These are phyloP conservation scores for Prosopis cineraria DNA, from an alignment of 306 rosid genomes.

Conservation along the genomic window DNA sequence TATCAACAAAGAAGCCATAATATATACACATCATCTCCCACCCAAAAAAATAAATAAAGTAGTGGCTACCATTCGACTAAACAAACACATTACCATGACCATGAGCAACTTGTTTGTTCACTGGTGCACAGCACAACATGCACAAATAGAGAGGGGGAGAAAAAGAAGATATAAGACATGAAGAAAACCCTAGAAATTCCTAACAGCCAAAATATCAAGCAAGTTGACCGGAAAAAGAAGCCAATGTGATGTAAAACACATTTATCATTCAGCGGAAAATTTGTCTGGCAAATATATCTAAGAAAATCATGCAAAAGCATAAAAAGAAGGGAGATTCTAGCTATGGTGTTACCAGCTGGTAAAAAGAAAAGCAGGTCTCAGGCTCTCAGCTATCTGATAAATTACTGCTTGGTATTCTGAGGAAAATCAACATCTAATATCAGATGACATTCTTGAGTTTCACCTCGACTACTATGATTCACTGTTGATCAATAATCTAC, in stretches of 20 bases:
- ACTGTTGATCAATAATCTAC: background rate
- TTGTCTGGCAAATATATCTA: background rate
- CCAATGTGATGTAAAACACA: conserved; percentile 4
- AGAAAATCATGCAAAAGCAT: background rate
- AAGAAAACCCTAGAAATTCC: conserved; percentile 54
- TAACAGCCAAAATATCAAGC: conserved; percentile 3
- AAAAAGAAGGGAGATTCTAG: background rate
- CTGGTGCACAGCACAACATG: background rate
- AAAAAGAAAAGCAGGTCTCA: conserved; percentile 22
- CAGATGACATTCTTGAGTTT: background rate
- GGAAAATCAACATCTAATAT: background rate
- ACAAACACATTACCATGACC: conserved; percentile 29
- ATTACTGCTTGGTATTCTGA: conserved; percentile 34
- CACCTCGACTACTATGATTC: background rate
- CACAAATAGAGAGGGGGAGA: background rate
- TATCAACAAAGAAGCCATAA: background rate
- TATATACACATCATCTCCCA: background rate
- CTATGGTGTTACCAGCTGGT: conserved; percentile 11
- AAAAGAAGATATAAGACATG: background rate
- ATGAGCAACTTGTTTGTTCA: conserved; percentile 7
- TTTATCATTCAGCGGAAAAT: background rate
- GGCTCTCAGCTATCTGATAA: conserved; percentile 38
- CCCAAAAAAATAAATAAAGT: background rate
- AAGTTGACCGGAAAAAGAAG: background rate
- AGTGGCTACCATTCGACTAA: conserved; percentile 1